Conservation (phyloP, 371 early-diverging fungal genomes). For the Blakeslea trispora region DNA sequence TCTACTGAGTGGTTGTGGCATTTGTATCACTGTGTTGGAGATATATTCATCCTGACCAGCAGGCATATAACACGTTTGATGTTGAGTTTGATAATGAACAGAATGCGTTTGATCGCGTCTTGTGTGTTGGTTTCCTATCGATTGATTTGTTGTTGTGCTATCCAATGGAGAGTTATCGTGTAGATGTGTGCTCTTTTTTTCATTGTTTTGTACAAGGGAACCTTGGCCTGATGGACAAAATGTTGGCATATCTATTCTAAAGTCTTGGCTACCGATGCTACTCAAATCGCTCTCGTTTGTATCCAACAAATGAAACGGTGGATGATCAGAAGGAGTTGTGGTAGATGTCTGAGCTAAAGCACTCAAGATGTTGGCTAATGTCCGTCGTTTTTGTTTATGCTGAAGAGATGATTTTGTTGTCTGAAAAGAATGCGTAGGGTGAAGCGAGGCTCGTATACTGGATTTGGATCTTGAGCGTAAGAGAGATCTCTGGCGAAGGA, state of each 20-base stretch:
- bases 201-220: background rate
- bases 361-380: constrained; percentile 9
- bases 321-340: background rate
- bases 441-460: background rate
- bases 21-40: background rate
- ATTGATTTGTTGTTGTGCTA: too few relatives aligned
- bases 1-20: background rate
- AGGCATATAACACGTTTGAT: background rate
- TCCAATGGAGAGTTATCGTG: too few relatives aligned
- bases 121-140: too few relatives aligned
- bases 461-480: background rate
- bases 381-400: constrained; percentile 9
- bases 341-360: constrained; percentile 2
- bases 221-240: background rate
- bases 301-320: too few relatives aligned
- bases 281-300: too few relatives aligned
- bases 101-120: background rate
- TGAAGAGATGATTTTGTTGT: background rate
- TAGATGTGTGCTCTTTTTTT: too few relatives aligned
- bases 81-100: background rate
- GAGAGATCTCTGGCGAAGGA: background rate
- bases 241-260: too few relatives aligned
- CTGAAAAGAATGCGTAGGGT: background rate
- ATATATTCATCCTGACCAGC: constrained; percentile 2
- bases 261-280: too few relatives aligned